Evolutionary conservation across 2,329 filamentous ascomycete species (phyloP).

Genomic region (Magnaporthiopsis incrustans): DNA sequence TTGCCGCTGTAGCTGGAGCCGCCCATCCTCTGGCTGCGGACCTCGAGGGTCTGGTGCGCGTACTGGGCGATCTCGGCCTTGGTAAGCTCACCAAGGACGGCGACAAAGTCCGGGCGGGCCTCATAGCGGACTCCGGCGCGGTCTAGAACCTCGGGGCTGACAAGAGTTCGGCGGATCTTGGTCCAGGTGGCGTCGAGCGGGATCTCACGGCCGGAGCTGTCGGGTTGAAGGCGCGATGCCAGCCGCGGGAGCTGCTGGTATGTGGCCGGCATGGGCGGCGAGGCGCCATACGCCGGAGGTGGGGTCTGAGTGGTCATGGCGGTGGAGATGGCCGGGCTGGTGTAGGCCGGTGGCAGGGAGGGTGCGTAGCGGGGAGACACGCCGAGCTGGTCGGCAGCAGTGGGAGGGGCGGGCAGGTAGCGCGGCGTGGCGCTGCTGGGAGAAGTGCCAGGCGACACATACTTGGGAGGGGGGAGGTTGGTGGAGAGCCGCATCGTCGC

Average conservation of each 20-base stretch:
- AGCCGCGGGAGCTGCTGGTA: slow-evolving; percentile 14
- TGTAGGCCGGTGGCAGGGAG: slow-evolving; percentile 20
- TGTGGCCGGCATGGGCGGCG: slow-evolving; percentile 12
- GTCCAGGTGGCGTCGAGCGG: slow-evolving; percentile 52
- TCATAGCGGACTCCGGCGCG: slow-evolving; percentile 51
- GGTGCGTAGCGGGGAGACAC: slow-evolving; percentile 33
- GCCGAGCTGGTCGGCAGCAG: slow-evolving; percentile 21
- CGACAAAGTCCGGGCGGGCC: slow-evolving; percentile 52
- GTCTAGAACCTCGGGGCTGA: slow-evolving; percentile 51
- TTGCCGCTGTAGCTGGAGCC: slow-evolving; percentile 12
- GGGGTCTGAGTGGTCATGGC: slow-evolving; percentile 12
- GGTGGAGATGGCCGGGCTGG: slow-evolving; percentile 9
- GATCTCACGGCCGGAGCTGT: slow-evolving; percentile 49
- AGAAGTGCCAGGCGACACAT: slow-evolving; percentile 27
- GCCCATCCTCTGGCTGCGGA: slow-evolving; percentile 31
- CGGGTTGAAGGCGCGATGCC: slow-evolving; percentile 40
- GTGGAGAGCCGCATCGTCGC: slow-evolving; percentile 32
- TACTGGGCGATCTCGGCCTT: slow-evolving; percentile 43
- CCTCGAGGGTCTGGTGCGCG: slow-evolving; percentile 39
- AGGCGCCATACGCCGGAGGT: slow-evolving; percentile 25
- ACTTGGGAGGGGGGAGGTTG: slow-evolving; percentile 20
- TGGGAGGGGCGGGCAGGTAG: slow-evolving; percentile 23
- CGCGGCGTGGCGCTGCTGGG: slow-evolving; percentile 16
- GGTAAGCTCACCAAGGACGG: slow-evolving; percentile 47
- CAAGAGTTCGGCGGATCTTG: slow-evolving; percentile 43